These are phyloP conservation scores for Mortierella sp. DNA, from an alignment of 371 early-diverging fungal species.

Conservation along the genomic window DNA sequence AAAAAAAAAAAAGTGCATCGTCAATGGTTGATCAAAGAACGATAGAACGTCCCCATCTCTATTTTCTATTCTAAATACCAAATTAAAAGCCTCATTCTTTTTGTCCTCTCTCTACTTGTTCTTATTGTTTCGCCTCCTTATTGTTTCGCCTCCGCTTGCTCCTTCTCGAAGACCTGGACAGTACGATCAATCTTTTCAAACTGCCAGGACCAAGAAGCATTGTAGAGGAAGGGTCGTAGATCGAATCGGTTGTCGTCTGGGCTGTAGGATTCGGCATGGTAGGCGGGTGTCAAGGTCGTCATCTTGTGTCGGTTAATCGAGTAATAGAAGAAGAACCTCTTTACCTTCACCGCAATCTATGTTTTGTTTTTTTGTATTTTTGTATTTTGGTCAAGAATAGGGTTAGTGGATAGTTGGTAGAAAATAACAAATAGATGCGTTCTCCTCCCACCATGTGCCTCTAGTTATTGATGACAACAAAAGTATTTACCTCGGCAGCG, in stretches of 20 bases:
- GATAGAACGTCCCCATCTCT: no score
- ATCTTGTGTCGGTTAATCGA: slow-evolving; percentile 98
- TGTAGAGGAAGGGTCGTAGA: slow-evolving; percentile 95
- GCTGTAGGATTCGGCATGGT: slow-evolving; percentile 96
- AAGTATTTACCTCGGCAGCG: slow-evolving; percentile 70
- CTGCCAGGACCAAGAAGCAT: slow-evolving; percentile 93
- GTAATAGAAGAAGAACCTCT: slow-evolving; percentile 96
- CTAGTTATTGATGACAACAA: no score
- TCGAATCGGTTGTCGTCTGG: slow-evolving; percentile 99
- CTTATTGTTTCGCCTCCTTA: background rate
- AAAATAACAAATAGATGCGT: background rate
- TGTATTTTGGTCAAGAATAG: background rate
- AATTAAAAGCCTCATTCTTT: no score
- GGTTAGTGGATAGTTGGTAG: no score
- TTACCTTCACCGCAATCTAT: slow-evolving; percentile 91
- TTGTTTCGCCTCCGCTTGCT: slow-evolving; percentile 15
- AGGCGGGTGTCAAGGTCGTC: slow-evolving; percentile 96
- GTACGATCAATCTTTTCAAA: slow-evolving; percentile 86
- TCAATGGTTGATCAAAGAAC: background rate
- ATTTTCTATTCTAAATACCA: no score
- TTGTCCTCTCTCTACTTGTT: no score
- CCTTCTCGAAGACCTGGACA: slow-evolving; percentile 59
- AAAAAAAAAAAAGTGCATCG: no score
- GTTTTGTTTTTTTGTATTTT: no score
- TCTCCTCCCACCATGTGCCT: no score